Percentiles rank a stretch among this genome's conserved stretches.
These are phyloP conservation scores for Colletotrichum plurivorum DNA, from an alignment of 2,329 filamentous ascomycete species.

Conservation along the genomic window DNA sequence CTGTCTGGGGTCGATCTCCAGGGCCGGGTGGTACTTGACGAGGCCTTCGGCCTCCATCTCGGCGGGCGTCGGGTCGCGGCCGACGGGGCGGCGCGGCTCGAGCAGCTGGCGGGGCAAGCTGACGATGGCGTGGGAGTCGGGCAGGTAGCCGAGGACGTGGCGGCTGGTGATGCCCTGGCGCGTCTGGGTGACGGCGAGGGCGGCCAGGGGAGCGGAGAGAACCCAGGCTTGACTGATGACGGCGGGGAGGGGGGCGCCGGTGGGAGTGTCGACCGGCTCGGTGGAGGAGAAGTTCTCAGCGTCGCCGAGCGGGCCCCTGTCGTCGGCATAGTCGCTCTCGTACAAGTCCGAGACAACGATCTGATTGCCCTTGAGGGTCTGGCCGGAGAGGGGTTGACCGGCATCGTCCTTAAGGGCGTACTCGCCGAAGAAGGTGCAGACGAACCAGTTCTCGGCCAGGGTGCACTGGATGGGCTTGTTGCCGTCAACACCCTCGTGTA, in stretches of 20 bases:
- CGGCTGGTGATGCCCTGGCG: constrained; percentile 91
- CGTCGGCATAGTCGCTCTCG: constrained; percentile 86
- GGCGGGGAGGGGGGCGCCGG: constrained; percentile 75
- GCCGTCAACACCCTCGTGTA: constrained; percentile 81
- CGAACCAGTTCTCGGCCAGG: constrained; percentile 95
- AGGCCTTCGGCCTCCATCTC: constrained; percentile 88
- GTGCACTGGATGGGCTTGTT: constrained; percentile 81
- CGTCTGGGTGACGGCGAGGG: constrained; percentile 88
- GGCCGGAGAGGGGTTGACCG: constrained; percentile 51
- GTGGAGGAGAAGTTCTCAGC: constrained; percentile 84
- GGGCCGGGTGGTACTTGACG: constrained; percentile 78
- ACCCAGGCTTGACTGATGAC: constrained; percentile 86
- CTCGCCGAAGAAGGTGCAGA: constrained; percentile 82
- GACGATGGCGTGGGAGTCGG: constrained; percentile 80
- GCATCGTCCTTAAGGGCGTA: constrained; percentile 69
- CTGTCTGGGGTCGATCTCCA: constrained; percentile 88
- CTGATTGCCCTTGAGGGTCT: constrained; percentile 84
- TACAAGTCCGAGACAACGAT: constrained; percentile 90
- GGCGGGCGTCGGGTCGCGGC: constrained; percentile 82
- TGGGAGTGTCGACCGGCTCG: constrained; percentile 71
- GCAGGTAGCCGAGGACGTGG: constrained; percentile 84
- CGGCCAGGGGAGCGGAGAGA: constrained; percentile 82
- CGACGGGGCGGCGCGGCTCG: constrained; percentile 88
- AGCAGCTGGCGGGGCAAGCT: constrained; percentile 84
- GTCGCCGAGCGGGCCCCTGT: constrained; percentile 83